Evolutionary conservation across 768 basidiomycete genomes (phyloP).

Genomic region (Suillus luteus): DNA sequence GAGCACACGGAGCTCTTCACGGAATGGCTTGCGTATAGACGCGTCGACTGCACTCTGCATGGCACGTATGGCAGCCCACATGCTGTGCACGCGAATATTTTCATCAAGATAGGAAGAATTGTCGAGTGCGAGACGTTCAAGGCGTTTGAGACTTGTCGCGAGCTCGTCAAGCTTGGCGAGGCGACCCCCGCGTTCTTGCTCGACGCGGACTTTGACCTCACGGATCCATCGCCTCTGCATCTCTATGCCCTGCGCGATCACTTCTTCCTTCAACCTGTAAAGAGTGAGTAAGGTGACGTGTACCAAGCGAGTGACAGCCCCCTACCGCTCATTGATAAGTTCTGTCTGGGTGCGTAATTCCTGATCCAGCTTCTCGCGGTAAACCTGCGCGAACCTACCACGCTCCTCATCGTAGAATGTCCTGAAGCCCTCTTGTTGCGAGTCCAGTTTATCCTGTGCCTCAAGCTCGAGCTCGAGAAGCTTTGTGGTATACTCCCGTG

Average conservation of each 20-base stretch:
- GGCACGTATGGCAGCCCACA: conserved; percentile 92
- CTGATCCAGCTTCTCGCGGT: conserved; percentile 81
- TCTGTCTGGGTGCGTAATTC: conserved; percentile 89
- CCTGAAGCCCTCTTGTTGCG: conserved; percentile 84
- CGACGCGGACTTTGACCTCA: conserved; percentile 93
- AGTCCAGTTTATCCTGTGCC: conserved; percentile 80
- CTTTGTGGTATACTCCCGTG: conserved; percentile 78
- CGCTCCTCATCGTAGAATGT: conserved; percentile 81
- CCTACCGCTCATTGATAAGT: conserved; percentile 91
- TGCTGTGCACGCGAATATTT: conserved; percentile 86
- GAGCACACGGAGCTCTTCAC: conserved; percentile 83
- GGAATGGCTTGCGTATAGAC: conserved; percentile 78
- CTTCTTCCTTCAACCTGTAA: conserved; percentile 85
- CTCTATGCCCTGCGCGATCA: conserved; percentile 95
- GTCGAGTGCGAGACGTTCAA: conserved; percentile 89
- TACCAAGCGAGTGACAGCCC: conserved; percentile 6
- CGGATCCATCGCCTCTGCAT: conserved; percentile 96
- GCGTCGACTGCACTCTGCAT: conserved; percentile 67
- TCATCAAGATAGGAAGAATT: conserved; percentile 91
- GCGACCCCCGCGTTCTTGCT: conserved; percentile 94
- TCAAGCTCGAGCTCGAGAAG: conserved; percentile 84
- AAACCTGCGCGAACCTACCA: conserved; percentile 67
- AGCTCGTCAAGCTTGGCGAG: conserved; percentile 94
- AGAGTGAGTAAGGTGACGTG: neutral
- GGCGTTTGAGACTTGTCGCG: conserved; percentile 83